Conservation (phyloP, 306 rosid species). For the Vicia sativa region DNA sequence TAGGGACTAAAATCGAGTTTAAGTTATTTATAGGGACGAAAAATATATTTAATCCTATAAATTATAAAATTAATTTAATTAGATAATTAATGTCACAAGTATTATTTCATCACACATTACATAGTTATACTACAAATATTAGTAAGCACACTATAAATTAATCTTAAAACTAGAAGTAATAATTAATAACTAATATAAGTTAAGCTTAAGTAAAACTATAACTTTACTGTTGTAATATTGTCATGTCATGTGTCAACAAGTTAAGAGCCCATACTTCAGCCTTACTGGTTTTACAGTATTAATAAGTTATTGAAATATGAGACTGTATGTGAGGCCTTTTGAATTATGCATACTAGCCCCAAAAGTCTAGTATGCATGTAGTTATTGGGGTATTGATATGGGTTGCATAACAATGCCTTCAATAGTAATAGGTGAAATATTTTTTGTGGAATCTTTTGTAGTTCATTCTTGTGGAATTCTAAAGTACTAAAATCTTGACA, state of each 20-base stretch:
- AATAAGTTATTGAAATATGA: slow-evolving; percentile 12
- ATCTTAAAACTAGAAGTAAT: not conserved
- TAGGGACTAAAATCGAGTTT: too few relatives aligned
- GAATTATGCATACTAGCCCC: not conserved
- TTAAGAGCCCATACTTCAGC: slow-evolving; percentile 8
- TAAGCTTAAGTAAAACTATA: not conserved
- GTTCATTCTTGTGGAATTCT: slow-evolving; percentile 26
- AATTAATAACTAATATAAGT: not conserved
- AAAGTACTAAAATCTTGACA: not conserved
- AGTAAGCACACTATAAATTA: slow-evolving; percentile 7
- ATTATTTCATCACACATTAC: not conserved
- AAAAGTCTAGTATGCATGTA: not conserved
- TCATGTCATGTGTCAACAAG: not conserved
- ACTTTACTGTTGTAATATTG: not conserved
- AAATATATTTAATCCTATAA: too few relatives aligned
- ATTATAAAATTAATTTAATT: not conserved
- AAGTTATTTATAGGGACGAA: too few relatives aligned
- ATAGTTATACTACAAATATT: slow-evolving; percentile 4
- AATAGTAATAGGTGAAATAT: slow-evolving; percentile 17
- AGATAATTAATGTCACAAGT: slow-evolving; percentile 2
- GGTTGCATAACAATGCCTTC: slow-evolving; percentile 22
- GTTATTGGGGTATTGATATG: slow-evolving; percentile 2
- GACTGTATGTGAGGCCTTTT: slow-evolving; percentile 22
- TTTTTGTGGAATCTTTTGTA: too few relatives aligned
- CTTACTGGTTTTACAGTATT: slow-evolving; percentile 9